Base-by-base conservation (phyloP, 192 early-diverging fungal species). In the Chytriomyces confervae region DNA sequence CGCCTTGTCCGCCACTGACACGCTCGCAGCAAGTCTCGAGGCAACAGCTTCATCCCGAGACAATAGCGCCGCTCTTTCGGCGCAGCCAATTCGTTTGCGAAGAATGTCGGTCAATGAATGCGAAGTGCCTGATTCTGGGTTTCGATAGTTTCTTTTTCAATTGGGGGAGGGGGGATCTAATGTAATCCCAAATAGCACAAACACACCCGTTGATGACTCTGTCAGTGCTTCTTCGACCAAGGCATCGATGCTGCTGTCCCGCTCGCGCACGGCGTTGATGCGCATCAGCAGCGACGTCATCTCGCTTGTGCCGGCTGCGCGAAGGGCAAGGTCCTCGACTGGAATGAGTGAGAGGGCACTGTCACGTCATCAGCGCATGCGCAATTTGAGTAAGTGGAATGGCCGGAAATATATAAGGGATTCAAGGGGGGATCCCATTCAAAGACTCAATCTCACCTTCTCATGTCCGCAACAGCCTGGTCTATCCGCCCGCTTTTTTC, bases 391-490 rank as follows among this genome's bases (percentile, higher is more conserved):
- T 69, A 11, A 48, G 47, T 48, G 11, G 13, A 5, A 18, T n/a
- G 27, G 47, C 50, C 47, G n/a, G 11, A 48, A 46, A 18, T 16
- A 13, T 69, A 27, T 18, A 23, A 43, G 64, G 13, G 36, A 66
- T 13, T 29, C 64, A 27, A 16, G 13, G n/a, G 18, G 5, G 13
- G 18, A 5, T 16, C 3, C 57, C 20, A 20, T 60, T 60, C 18
- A 20, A 5, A n/a, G 57, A 60, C 57, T 27, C 62, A 16, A 11
- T 24, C 66, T 48, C 46, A 74, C 72, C 72, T 8, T 1, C 72
- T 53, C 61, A 74, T 23, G 48, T 74, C 72, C n/a, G 44, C 9
- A 7, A 74, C 72, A 18, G 72, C 72, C 20, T 48, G 24, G 27
- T 74, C 72, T 9, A 45, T 62, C 27, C 53, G 61, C 24, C 72